Evolutionary conservation across 1,284 basidiomycete genomes (phyloP).

Genomic region (Jaminaea rosea): DNA sequence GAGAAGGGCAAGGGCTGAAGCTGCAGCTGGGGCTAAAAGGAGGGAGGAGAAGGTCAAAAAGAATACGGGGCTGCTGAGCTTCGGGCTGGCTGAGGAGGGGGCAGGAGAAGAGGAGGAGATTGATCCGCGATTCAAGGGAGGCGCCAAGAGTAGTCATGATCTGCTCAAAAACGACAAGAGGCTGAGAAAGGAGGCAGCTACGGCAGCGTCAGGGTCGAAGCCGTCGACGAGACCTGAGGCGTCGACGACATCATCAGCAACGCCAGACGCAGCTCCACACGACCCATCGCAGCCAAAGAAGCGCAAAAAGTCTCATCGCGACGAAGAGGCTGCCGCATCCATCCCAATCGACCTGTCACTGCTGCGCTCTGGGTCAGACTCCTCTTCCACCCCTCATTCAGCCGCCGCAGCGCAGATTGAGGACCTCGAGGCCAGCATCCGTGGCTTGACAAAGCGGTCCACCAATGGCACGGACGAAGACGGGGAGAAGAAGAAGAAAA

Average conservation of each 20-base stretch:
- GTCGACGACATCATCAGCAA: too few relatives aligned
- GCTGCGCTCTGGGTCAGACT: background rate
- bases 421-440: slow-evolving; percentile 10
- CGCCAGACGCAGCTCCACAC: too few relatives aligned
- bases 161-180: slow-evolving; percentile 28
- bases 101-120: too few relatives aligned
- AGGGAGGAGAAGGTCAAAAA: slow-evolving; percentile 15
- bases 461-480: slow-evolving; percentile 6
- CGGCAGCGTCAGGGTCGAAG: background rate
- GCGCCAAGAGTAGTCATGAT: slow-evolving; percentile 43
- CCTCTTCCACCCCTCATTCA: too few relatives aligned
- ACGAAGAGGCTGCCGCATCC: background rate
- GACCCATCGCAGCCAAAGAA: too few relatives aligned
- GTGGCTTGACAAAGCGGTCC: slow-evolving; percentile 3
- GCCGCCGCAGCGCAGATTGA: slow-evolving; percentile 2
- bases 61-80: slow-evolving; percentile 31
- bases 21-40: slow-evolving; percentile 9
- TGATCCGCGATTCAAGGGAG: slow-evolving; percentile 9
- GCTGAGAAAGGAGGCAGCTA: slow-evolving; percentile 16
- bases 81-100: slow-evolving; percentile 36
- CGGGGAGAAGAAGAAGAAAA: slow-evolving; percentile 2
- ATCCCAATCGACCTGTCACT: background rate
- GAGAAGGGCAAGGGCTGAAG: slow-evolving; percentile 56
- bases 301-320: too few relatives aligned
- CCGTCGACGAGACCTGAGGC: background rate